A percentile compares a stretch with the other conserved stretches of the same genome.
phyloP scores from a whole-genome alignment of 2,329 filamentous ascomycete genomes.

The Pseudogymnoascus sp. region DNA sequence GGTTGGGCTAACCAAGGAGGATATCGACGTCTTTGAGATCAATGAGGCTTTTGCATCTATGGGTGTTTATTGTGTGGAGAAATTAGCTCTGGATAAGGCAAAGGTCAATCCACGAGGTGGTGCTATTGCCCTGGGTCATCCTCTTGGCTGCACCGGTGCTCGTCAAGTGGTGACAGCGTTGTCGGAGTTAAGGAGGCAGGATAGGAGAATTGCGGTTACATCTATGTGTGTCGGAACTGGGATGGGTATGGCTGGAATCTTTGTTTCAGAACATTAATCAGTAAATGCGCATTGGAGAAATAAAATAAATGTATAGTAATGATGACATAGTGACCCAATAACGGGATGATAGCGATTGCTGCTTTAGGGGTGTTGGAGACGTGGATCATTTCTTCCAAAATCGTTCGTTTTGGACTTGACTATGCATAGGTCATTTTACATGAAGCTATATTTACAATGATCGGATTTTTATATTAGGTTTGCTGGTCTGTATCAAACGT shows the following conservation, averaged over 20 bases:
- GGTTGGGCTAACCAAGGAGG: slow-evolving; percentile 72
- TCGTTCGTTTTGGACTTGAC: neutral
- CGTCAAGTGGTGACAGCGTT: slow-evolving; percentile 86
- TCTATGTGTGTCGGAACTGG: slow-evolving; percentile 95
- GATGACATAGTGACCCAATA: neutral
- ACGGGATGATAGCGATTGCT: neutral
- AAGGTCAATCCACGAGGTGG: slow-evolving; percentile 98
- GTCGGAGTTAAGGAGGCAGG: slow-evolving; percentile 76
- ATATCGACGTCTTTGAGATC: slow-evolving; percentile 95
- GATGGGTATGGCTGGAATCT: slow-evolving; percentile 95
- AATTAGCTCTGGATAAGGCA: slow-evolving; percentile 69
- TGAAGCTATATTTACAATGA: neutral
- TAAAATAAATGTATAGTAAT: neutral
- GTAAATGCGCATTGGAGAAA: neutral
- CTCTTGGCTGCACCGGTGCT: slow-evolving; percentile 85
- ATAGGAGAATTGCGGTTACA: slow-evolving; percentile 78
- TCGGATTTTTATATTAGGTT: neutral
- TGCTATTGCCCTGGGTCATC: slow-evolving; percentile 90
- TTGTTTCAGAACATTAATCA: slow-evolving; percentile 71
- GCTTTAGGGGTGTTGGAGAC: neutral
- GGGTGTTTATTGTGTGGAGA: slow-evolving; percentile 83
- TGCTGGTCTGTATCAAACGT: neutral
- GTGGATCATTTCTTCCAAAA: neutral
- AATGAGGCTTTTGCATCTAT: slow-evolving; percentile 98
- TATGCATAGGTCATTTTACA: neutral